phyloP scores from a whole-genome alignment of 768 basidiomycete genomes.

The Termitomyces heimii region DNA sequence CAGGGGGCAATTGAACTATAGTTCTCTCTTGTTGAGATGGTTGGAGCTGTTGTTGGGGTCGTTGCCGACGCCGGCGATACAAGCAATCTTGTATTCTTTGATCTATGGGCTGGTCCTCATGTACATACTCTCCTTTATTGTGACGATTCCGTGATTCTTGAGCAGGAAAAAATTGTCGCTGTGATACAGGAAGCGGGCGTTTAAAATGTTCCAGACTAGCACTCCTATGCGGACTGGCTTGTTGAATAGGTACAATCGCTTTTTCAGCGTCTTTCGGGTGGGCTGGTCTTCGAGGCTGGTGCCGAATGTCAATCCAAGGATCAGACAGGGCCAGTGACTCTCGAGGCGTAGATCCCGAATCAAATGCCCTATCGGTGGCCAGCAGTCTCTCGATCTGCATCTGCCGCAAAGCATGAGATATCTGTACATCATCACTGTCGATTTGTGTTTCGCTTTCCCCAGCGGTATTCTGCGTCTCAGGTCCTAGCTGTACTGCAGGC shows the following conservation, averaged over 20 bases:
- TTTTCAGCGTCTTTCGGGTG: neutral
- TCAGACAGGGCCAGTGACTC: neutral
- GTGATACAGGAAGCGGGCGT: neutral
- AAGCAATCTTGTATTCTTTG: neutral
- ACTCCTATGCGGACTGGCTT: neutral
- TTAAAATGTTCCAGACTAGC: neutral
- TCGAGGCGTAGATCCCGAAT: neutral
- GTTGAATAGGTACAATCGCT: neutral
- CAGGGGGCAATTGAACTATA: neutral
- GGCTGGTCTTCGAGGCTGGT: neutral
- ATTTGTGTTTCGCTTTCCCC: neutral
- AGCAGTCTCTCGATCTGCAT: neutral
- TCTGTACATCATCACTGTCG: neutral
- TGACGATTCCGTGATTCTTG: neutral
- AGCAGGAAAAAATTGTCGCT: neutral
- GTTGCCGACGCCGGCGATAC: neutral
- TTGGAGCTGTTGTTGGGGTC: neutral
- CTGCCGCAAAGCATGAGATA: neutral
- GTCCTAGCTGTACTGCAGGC: neutral
- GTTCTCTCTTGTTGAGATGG: neutral
- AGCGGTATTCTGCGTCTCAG: neutral
- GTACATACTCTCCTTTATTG: neutral
- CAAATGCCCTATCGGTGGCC: neutral
- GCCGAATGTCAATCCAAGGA: neutral
- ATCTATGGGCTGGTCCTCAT: neutral